Evolutionary conservation across 2,329 filamentous ascomycete species (phyloP).

Genomic region (Kalmusia sp.): DNA sequence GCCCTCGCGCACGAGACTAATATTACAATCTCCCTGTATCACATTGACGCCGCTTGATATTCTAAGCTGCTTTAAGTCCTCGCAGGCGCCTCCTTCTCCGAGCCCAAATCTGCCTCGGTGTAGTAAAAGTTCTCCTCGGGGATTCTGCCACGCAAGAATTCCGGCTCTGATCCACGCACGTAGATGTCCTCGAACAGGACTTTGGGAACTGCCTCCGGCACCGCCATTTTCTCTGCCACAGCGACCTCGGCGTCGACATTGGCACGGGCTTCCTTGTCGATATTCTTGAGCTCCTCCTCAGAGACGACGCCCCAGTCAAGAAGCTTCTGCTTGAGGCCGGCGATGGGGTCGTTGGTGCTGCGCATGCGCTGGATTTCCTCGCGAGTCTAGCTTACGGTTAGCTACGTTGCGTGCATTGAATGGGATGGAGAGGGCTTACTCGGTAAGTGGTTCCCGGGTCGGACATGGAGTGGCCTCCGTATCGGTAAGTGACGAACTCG

Average conservation of each 20-base stretch:
- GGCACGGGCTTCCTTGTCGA: constrained; percentile 91
- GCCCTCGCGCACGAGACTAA: constrained; percentile 4
- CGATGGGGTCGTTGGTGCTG: constrained; percentile 97
- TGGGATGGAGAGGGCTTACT: constrained; percentile 35
- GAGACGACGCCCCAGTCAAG: constrained; percentile 90
- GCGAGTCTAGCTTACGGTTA: constrained; percentile 67
- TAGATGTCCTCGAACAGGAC: constrained; percentile 98
- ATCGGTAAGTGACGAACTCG: constrained; percentile 99
- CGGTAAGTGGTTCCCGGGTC: constrained; percentile 99
- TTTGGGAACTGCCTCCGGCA: constrained; percentile 77
- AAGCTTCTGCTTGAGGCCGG: constrained; percentile 96
- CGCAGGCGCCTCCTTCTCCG: constrained; percentile 42
- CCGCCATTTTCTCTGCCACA: constrained; percentile 84
- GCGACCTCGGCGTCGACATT: constrained; percentile 90
- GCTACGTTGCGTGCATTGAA: constrained; percentile 2
- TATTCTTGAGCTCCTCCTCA: constrained; percentile 93
- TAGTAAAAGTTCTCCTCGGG: constrained; percentile 93
- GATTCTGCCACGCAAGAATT: constrained; percentile 85
- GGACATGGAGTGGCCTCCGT: constrained; percentile 99
- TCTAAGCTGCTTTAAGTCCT: constrained; percentile 28
- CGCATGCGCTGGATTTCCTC: constrained; percentile 99
- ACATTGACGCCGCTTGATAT: neutral
- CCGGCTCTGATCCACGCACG: constrained; percentile 83
- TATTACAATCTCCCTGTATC: constrained; percentile 3
- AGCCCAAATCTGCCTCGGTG: constrained; percentile 50